These are phyloP conservation scores for Penicillium sp. DNA, from an alignment of 2,329 filamentous ascomycete species.

Conservation along the genomic window DNA sequence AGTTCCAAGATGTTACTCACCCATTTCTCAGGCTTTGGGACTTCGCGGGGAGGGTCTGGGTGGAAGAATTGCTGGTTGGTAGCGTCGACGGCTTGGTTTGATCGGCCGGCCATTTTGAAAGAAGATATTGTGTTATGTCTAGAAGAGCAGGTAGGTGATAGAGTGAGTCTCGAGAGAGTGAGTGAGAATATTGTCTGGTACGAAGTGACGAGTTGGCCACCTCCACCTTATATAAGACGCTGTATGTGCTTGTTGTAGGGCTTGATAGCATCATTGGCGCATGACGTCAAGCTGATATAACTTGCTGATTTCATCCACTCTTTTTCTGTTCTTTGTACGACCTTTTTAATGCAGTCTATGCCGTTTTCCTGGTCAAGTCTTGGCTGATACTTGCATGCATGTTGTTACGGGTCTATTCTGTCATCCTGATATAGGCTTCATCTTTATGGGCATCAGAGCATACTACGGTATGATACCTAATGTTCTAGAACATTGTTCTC, in stretches of 20 bases:
- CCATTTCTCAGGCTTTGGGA: slow-evolving; percentile 1
- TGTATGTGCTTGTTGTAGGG: too few relatives aligned
- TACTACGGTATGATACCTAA: too few relatives aligned
- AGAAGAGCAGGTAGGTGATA: too few relatives aligned
- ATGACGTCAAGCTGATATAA: slow-evolving; percentile 22
- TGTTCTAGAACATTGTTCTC: too few relatives aligned
- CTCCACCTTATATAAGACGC: neutral
- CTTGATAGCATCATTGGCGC: neutral
- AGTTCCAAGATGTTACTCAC: neutral
- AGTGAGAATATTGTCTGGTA: neutral
- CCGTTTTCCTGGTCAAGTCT: neutral
- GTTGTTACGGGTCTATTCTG: too few relatives aligned
- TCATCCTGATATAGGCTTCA: too few relatives aligned
- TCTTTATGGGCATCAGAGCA: too few relatives aligned
- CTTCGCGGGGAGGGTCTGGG: slow-evolving; percentile 7
- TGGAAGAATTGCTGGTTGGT: slow-evolving; percentile 10
- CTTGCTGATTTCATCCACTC: slow-evolving; percentile 9
- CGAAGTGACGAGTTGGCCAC: neutral
- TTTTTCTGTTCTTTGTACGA: neutral
- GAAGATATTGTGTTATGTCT: neutral
- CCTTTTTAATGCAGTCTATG: neutral
- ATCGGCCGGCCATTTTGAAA: slow-evolving; percentile 5
- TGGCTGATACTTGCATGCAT: neutral
- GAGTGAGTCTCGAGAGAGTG: neutral
- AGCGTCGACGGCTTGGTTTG: slow-evolving; percentile 6